A percentile compares a stretch with the other conserved stretches of the same genome.
These are phyloP conservation scores for Phytophthora pseudosyringae DNA, from an alignment of 352 stramenopile genomes.

Conservation along the genomic window DNA sequence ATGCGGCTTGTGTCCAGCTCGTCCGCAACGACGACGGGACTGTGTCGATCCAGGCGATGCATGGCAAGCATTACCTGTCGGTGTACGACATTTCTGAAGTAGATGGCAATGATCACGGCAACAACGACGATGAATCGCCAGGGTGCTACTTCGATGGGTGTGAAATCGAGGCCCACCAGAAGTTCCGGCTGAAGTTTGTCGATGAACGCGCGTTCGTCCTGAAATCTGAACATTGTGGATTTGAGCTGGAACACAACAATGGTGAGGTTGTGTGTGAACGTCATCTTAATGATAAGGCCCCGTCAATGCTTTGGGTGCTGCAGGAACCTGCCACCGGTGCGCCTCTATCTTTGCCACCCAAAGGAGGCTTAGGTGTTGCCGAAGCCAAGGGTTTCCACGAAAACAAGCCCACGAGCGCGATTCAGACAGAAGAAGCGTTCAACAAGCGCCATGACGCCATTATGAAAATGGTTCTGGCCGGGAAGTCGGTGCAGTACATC, in stretches of 20 bases:
- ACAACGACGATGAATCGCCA: not conserved
- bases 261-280: not conserved
- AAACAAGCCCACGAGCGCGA: not conserved
- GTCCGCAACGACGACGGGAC: not conserved
- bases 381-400: not conserved
- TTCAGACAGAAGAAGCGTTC: not conserved
- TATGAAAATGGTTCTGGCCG: not conserved
- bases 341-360: not conserved
- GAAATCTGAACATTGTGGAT: not conserved
- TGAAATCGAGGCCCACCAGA: not conserved
- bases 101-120: no score
- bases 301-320: constrained; percentile 2
- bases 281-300: not conserved
- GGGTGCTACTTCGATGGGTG: not conserved
- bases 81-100: no score
- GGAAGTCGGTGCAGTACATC: not conserved
- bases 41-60: not conserved
- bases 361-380: not conserved
- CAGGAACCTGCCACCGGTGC: not conserved
- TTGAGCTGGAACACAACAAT: not conserved
- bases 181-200: not conserved
- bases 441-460: not conserved
- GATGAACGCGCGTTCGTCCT: not conserved
- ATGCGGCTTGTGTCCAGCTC: not conserved
- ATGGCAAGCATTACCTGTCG: not conserved